These are phyloP conservation scores for Fonsecaea nubica DNA, from an alignment of 2,329 filamentous ascomycete species.

Conservation along the genomic window DNA sequence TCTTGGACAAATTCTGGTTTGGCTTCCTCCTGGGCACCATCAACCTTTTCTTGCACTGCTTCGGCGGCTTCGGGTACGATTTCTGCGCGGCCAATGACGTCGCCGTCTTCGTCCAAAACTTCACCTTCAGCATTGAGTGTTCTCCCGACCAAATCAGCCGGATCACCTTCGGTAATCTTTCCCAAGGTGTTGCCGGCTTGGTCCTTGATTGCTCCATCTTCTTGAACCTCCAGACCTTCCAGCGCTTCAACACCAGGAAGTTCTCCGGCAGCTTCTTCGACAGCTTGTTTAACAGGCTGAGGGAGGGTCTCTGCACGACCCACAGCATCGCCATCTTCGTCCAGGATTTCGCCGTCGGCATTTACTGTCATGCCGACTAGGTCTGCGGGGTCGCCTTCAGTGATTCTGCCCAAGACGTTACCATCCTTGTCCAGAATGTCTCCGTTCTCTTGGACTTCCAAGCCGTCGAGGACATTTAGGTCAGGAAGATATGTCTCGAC, in stretches of 20 bases:
- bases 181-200: constrained; percentile 48
- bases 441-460: constrained; percentile 60
- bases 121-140: constrained; percentile 51
- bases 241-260: constrained; percentile 47
- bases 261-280: constrained; percentile 56
- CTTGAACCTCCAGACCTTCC: constrained; percentile 53
- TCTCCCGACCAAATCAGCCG: constrained; percentile 49
- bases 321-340: constrained; percentile 49
- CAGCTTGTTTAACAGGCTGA: constrained; percentile 56
- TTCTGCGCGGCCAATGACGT: constrained; percentile 48
- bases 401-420: constrained; percentile 48
- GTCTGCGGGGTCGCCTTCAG: constrained; percentile 51
- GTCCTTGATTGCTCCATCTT: constrained; percentile 62
- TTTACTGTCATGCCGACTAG: constrained; percentile 50
- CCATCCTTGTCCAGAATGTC: constrained; percentile 56
- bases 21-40: constrained; percentile 27
- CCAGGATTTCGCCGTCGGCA: constrained; percentile 50
- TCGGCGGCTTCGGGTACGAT: constrained; percentile 43
- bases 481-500: constrained; percentile 45
- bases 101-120: constrained; percentile 46
- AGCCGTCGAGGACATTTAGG: constrained; percentile 46
- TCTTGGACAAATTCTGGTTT: constrained; percentile 50
- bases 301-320: constrained; percentile 46
- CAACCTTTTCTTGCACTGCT: constrained; percentile 19
- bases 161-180: constrained; percentile 51